Evolutionary conservation across 2,329 filamentous ascomycete genomes (phyloP).

Genomic region (Fusarium sp.): DNA sequence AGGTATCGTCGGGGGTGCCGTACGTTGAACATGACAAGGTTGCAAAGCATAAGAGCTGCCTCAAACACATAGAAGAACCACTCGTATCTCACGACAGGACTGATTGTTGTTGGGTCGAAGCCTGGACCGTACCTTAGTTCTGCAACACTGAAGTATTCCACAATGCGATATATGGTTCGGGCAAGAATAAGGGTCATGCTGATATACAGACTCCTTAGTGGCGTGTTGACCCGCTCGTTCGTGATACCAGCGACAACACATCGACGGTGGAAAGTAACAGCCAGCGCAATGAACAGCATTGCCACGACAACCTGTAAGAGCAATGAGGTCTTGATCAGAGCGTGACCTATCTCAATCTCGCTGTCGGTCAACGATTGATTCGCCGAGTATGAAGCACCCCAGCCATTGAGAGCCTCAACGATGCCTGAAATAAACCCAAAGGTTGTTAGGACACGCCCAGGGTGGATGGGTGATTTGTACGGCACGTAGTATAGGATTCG

Average conservation of each 20-base stretch:
- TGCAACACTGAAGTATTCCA: constrained; percentile 65
- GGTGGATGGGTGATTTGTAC: constrained; percentile 62
- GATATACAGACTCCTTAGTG: constrained; percentile 59
- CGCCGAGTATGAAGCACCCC: constrained; percentile 57
- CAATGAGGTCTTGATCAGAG: constrained; percentile 59
- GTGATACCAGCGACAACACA: constrained; percentile 49
- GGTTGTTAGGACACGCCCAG: constrained; percentile 54
- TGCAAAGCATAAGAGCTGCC: constrained; percentile 59
- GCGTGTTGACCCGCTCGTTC: constrained; percentile 44
- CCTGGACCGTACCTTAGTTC: constrained; percentile 50
- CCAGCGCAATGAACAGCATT: constrained; percentile 56
- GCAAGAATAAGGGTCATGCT: constrained; percentile 58
- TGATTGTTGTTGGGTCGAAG: constrained; percentile 49
- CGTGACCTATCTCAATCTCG: constrained; percentile 52
- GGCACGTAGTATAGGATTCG: constrained; percentile 66
- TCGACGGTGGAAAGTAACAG: constrained; percentile 57
- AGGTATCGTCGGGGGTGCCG: constrained; percentile 61
- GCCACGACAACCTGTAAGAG: constrained; percentile 64
- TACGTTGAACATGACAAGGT: constrained; percentile 58
- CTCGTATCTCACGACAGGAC: constrained; percentile 62
- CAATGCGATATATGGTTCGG: constrained; percentile 64
- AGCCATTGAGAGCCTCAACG: constrained; percentile 57
- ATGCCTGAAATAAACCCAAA: constrained; percentile 57
- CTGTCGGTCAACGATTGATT: constrained; percentile 52
- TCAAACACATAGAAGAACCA: constrained; percentile 69